Percentiles rank a stretch among this genome's conserved stretches.
Evolutionary conservation across 1,139 yeast species (phyloP).

Genomic region (Taphrina deformans): DNA sequence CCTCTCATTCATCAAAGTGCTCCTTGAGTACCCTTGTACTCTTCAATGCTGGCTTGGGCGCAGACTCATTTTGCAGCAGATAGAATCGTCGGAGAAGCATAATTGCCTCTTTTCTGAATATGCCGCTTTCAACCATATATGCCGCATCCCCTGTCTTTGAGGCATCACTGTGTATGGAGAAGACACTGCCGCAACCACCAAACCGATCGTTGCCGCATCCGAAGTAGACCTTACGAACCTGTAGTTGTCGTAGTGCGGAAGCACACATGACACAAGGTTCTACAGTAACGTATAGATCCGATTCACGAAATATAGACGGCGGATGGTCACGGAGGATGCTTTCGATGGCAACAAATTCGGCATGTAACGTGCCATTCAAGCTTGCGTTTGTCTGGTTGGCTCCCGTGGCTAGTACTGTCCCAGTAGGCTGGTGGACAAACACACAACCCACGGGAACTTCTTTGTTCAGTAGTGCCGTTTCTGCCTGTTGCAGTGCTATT

Average conservation of each 20-base stretch:
- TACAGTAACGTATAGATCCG: conserved; percentile 83
- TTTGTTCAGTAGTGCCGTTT: conserved; percentile 55
- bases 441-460: conserved; percentile 79
- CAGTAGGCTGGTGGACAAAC: conserved; percentile 52
- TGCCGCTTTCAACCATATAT: conserved; percentile 71
- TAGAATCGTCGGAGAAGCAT: conserved; percentile 78
- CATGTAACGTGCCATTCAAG: conserved; percentile 77
- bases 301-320: conserved; percentile 50
- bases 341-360: conserved; percentile 82
- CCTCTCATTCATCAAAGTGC: conserved; percentile 47
- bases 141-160: conserved; percentile 43
- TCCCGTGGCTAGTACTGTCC: conserved; percentile 68
- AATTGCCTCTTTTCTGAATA: conserved; percentile 77
- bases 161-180: conserved; percentile 53
- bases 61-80: conserved; percentile 49
- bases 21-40: conserved; percentile 70
- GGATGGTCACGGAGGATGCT: conserved; percentile 48
- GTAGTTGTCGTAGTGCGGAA: conserved; percentile 78
- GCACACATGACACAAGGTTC: conserved; percentile 99
- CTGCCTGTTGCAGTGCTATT: conserved; percentile 48
- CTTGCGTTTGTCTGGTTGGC: conserved; percentile 88
- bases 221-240: conserved; percentile 69
- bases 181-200: conserved; percentile 93
- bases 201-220: conserved; percentile 95
- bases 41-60: conserved; percentile 78